Percentiles rank a stretch among this genome's conserved stretches.
These are phyloP conservation scores for Beauveria pseudobassiana DNA, from an alignment of 2,329 filamentous ascomycete species.

Conservation along the genomic window DNA sequence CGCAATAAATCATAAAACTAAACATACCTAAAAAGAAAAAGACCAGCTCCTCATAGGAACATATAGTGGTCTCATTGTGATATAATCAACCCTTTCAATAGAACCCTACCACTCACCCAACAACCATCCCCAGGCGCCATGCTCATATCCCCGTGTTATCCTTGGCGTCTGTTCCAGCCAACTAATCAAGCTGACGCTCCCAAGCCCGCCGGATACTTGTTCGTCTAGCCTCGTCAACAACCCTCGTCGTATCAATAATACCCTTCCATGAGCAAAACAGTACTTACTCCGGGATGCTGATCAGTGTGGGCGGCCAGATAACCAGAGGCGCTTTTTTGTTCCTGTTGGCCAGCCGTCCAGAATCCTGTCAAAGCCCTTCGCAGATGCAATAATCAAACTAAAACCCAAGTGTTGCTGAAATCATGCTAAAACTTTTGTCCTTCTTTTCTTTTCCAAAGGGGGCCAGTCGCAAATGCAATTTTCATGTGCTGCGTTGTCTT, in stretches of 20 bases:
- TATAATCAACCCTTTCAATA: not conserved
- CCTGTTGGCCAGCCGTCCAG: not conserved
- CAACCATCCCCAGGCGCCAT: conserved; percentile 6
- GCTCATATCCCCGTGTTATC: not conserved
- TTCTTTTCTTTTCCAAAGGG: not conserved
- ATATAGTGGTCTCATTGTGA: not conserved
- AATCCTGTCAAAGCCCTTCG: not conserved
- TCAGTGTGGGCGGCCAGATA: not conserved
- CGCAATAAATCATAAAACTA: not conserved
- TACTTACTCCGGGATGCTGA: not conserved
- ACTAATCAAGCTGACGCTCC: not conserved
- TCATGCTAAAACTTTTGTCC: conserved; percentile 7
- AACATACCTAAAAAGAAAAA: not conserved
- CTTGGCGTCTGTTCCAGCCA: not conserved
- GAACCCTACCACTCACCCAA: not conserved
- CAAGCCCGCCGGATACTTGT: not conserved
- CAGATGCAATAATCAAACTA: conserved; percentile 6
- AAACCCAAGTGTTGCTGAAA: conserved; percentile 4
- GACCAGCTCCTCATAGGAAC: not conserved
- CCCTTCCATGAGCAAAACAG: not conserved
- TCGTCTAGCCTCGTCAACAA: not conserved
- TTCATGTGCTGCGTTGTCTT: not conserved
- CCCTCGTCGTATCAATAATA: not conserved
- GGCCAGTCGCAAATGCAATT: conserved; percentile 3
- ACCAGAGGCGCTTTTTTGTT: not conserved